phyloP scores from a whole-genome alignment of 192 early-diverging fungal species.

The Tieghemiomyces parasiticus region DNA sequence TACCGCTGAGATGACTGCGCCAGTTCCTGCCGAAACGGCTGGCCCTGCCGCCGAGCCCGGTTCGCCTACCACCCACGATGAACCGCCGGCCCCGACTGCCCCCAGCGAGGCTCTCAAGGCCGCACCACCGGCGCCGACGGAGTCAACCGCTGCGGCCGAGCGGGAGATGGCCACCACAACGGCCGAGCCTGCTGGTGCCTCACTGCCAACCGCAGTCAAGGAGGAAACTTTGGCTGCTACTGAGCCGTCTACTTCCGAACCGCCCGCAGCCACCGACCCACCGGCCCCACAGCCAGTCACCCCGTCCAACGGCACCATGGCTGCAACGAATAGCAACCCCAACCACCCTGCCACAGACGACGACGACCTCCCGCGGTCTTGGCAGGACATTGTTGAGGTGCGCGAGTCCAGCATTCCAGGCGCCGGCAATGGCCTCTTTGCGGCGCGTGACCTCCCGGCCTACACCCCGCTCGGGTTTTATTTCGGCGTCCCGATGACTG shows the following conservation, averaged over 20 bases:
- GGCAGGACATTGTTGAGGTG: slow-evolving; percentile 48
- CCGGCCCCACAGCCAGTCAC: slow-evolving; percentile 2
- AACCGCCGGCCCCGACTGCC: too few relatives aligned
- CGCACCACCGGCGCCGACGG: too few relatives aligned
- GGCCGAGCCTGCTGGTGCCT: too few relatives aligned
- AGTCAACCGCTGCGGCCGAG: too few relatives aligned
- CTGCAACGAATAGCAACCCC: too few relatives aligned
- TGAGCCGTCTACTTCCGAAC: slow-evolving; percentile 10
- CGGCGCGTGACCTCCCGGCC: slow-evolving; percentile 47
- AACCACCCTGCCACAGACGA: not conserved
- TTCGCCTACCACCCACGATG: too few relatives aligned
- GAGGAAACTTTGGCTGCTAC: slow-evolving; percentile 9
- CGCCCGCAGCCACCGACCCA: slow-evolving; percentile 8
- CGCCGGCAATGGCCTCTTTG: slow-evolving; percentile 66
- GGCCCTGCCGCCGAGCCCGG: slow-evolving; percentile 8
- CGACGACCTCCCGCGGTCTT: slow-evolving; percentile 32
- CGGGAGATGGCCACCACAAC: too few relatives aligned
- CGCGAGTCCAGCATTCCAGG: slow-evolving; percentile 40
- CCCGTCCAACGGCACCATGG: too few relatives aligned
- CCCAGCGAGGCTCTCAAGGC: too few relatives aligned
- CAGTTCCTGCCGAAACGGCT: slow-evolving; percentile 2
- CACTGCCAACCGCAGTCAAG: too few relatives aligned
- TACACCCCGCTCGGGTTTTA: slow-evolving; percentile 77
- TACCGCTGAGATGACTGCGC: slow-evolving; percentile 6
- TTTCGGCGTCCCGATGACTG: slow-evolving; percentile 92